phyloP scores from a whole-genome alignment of 371 early-diverging fungal genomes.

The Parasitella parasitica region DNA sequence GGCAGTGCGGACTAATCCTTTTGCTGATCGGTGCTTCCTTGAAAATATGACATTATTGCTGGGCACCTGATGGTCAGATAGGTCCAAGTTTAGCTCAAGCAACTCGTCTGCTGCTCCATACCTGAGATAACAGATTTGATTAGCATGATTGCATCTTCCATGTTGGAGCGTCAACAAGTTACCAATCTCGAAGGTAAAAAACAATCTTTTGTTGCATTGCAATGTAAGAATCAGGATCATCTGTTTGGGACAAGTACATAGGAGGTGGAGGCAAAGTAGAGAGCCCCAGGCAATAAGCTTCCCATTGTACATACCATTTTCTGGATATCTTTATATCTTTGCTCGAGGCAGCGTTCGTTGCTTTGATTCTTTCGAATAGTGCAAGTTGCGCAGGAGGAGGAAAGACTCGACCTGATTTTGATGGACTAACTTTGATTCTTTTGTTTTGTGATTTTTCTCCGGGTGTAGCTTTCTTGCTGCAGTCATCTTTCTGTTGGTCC shows the following conservation, averaged over 20 bases:
- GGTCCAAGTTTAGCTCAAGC: not conserved
- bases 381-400: not conserved
- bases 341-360: not conserved
- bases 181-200: not conserved
- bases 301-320: not conserved
- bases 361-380: not conserved
- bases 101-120: not conserved
- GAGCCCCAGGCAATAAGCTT: not conserved
- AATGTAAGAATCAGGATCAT: not conserved
- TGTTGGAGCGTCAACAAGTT: not conserved
- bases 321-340: not conserved
- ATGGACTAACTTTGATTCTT: not conserved
- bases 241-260: not conserved
- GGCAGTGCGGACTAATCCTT: not conserved
- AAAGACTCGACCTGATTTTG: not conserved
- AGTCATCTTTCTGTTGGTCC: not conserved
- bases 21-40: not conserved
- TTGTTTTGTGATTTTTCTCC: not conserved
- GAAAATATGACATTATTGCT: not conserved
- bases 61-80: not conserved
- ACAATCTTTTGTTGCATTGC: not conserved
- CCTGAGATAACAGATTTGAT: not conserved
- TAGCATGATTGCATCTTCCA: too few species aligned
- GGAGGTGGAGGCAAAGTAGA: not conserved
- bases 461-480: not conserved